Evolutionary conservation across 768 basidiomycete genomes (phyloP).

Genomic region (Cystofilobasidium macerans): DNA sequence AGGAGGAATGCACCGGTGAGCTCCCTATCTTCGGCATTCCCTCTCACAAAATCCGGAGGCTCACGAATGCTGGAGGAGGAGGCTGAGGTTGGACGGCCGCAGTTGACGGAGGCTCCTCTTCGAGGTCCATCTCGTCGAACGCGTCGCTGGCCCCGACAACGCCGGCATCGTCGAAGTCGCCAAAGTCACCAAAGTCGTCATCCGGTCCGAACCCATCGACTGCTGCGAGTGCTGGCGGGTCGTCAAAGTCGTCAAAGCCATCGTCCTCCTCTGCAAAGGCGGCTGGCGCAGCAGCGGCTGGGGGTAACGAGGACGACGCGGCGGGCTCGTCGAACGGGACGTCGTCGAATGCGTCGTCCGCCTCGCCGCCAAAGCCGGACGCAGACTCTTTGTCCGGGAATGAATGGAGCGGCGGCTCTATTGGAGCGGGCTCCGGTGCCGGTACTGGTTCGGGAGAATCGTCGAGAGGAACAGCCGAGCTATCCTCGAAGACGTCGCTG

Average conservation of each 20-base stretch:
- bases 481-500: no score
- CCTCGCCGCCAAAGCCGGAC: not conserved
- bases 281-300: not conserved
- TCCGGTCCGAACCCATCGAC: conserved; percentile 28
- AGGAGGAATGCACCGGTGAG: conserved; percentile 39
- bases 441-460: no score
- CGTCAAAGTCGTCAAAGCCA: conserved; percentile 25
- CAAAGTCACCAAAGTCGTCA: conserved; percentile 40
- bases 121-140: conserved; percentile 32
- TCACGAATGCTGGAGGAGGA: conserved; percentile 4
- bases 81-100: conserved; percentile 27
- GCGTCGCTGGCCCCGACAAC: conserved; percentile 38
- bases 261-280: conserved; percentile 2
- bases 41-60: not conserved
- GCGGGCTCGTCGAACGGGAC: not conserved
- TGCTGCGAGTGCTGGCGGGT: not conserved
- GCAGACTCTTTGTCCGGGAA: no score
- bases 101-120: conserved; percentile 36
- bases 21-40: not conserved
- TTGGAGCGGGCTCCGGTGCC: no score
- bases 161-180: conserved; percentile 50
- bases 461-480: no score
- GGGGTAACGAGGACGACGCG: no score
- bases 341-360: not conserved
- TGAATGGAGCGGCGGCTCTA: not conserved